Base-by-base conservation (phyloP, 1,284 basidiomycete genomes). In the Bondarzewia mesenterica region DNA sequence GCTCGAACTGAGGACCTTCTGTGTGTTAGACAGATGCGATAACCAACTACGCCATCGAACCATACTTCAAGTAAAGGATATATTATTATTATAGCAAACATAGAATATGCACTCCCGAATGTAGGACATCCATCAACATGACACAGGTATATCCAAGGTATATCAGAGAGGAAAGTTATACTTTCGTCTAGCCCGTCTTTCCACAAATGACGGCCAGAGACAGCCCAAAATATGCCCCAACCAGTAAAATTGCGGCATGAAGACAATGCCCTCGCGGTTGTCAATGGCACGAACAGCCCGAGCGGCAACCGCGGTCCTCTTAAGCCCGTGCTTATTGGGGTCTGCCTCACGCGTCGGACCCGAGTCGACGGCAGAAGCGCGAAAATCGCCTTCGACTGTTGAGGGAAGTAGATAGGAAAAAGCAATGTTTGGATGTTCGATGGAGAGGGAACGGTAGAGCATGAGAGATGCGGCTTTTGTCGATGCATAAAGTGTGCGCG, bases 381-480 rank as follows among this genome's bases (percentile, higher is more conserved):
- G 80, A 67, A 94, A 93, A 55, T 78, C 74, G 47, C 91, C 90
- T 57, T 89, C 80, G 29, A 87, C 73, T 5, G 82, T 85, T 22
- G 70, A 69, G 10, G 85, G 82, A 1, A 86, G 60, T 52, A 82
- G 56, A 50, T 70, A 68, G 0, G 78, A 72, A 62, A 87, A 88
- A 0, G 65, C 47, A 54, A 89, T 75, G 6, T 62, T 56, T 4
- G 84, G 84, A 54, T 89, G 82, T 54, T 95, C 90, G 50, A 92
- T 84, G 2, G 87, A 72, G 25, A 92, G 75, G 4, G 85, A 71
- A 63, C 89, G 82, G 64, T 89, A 90, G 50, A 92, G 81, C 39
- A 86, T 63, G 42, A 91, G 74, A 2, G 86, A 85, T 0, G 89
- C 86, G 2, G 85, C 73, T 64, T 97, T 97, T 4, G 88, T 89